Base-by-base conservation (phyloP, 2,329 filamentous ascomycete species). In the Raffaelea deltoideospora region DNA sequence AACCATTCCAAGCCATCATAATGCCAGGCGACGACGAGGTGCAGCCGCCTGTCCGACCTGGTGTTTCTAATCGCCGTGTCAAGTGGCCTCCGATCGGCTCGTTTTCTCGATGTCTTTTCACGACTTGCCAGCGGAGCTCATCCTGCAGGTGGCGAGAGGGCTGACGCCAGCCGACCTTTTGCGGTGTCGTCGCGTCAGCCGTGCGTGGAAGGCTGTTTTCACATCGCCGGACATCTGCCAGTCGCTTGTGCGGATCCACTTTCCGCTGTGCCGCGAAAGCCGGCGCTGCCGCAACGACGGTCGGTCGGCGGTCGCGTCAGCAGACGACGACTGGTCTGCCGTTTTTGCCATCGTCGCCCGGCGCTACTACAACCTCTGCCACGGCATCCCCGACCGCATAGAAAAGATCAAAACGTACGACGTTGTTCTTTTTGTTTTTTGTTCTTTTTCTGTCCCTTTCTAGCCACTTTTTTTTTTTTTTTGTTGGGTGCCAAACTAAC, bases 331-430 rank as follows among this genome's bases (percentile, higher is more conserved):
- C 41, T 68, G 63, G 63, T 43, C 59, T 1, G 37, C 44, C 10
- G 47, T 63, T 6, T 73, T 74, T 42, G 60, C 64, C 33, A 47
- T 47, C 19, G 61, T 76, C 11, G 63, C 66, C 8, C 55, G 63
- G 24, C 63, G 73, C 34, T 78, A 78, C 50, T 55, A 65, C 43
- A 55, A 69, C 47, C 58, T 78, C 27, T 53, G 55, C 34, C 51
- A 52, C 13, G 72, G 67, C 15, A 60, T 47, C 39, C 63, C 70
- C 11, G 57, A 59, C 41, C 55, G 52, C 5, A 46, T 67, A 18
- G 56, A 66, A 47, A 68, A 58, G 45, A 55, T 65, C 37, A 50
- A 26, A 4, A 34, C 15, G 33, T 27, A 19, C 22, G 31, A 8
- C n/a, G n/a, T n/a, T n/a, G n/a, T n/a, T n/a, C n/a, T n/a, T n/a